Conservation (phyloP, 345 rosid genomes). For the Litchi chinensis region DNA sequence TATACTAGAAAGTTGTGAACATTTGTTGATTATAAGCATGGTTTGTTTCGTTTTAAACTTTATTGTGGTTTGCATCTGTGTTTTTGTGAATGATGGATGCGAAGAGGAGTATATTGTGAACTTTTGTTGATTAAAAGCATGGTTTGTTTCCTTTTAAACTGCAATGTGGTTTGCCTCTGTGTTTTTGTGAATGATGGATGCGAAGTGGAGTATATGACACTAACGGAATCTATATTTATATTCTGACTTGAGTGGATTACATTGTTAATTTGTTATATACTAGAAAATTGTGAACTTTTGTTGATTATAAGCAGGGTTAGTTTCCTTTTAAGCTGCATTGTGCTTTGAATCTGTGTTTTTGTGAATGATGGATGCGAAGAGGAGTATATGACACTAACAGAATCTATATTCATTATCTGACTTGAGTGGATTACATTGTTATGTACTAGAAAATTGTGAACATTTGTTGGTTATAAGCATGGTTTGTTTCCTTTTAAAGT, state of each 20-base stretch:
- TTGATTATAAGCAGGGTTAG: background rate
- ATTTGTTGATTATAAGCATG: background rate
- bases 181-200: too few relatives aligned
- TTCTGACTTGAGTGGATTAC: background rate
- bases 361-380: too few relatives aligned
- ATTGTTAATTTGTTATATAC: background rate
- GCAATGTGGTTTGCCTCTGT: too few relatives aligned
- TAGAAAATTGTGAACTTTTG: background rate
- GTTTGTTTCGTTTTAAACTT: background rate
- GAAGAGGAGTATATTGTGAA: background rate
- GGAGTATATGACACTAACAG: background rate
- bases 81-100: too few relatives aligned
- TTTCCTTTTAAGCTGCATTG: background rate
- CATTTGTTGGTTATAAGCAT: background rate
- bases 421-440: background rate
- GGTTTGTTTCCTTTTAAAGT: background rate
- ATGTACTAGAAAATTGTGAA: conserved; percentile 1
- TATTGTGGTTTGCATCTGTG: too few relatives aligned
- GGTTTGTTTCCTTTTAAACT: background rate
- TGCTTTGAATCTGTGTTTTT: background rate
- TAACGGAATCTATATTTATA: background rate
- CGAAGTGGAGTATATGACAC: background rate
- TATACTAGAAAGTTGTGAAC: background rate
- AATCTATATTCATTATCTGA: background rate
- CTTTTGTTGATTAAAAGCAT: background rate